Evolutionary conservation across 2,329 filamentous ascomycete species (phyloP).

Genomic region (Fusarium nisikadoi): DNA sequence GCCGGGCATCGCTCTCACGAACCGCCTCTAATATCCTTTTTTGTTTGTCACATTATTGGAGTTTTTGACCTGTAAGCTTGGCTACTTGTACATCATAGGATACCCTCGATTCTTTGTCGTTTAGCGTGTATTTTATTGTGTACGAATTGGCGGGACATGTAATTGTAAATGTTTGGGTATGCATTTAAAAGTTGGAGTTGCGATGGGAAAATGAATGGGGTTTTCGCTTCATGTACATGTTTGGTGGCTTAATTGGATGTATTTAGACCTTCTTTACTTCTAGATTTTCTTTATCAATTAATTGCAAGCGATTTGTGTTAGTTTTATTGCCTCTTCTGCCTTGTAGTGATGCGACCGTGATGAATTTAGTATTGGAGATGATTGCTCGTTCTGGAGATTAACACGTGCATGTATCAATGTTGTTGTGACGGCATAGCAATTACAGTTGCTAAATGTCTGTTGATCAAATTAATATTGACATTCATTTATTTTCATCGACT

Average conservation of each 20-base stretch:
- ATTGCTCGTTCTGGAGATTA: neutral
- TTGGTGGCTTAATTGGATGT: neutral
- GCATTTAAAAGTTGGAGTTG: slow-evolving; percentile 4
- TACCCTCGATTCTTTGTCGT: slow-evolving; percentile 26
- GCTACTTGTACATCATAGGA: slow-evolving; percentile 34
- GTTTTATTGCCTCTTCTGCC: accelerated
- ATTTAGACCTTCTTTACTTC: slow-evolving; percentile 12
- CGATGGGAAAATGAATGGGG: slow-evolving; percentile 6
- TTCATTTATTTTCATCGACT: neutral
- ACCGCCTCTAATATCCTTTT: slow-evolving; percentile 35
- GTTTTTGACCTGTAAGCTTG: slow-evolving; percentile 9
- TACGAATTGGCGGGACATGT: slow-evolving; percentile 5
- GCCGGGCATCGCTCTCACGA: slow-evolving; percentile 44
- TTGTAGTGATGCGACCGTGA: neutral
- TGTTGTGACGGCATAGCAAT: neutral
- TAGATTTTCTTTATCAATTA: slow-evolving; percentile 19
- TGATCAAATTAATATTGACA: neutral
- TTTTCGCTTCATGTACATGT: slow-evolving; percentile 1
- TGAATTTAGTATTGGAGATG: accelerated
- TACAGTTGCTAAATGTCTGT: accelerated
- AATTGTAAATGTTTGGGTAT: neutral
- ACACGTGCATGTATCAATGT: neutral
- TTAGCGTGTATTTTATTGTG: slow-evolving; percentile 31
- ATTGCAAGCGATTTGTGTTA: slow-evolving; percentile 6
- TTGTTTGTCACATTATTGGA: neutral